Conservation (phyloP, 108 stramenopile species). For the Hondaea fermentalgiana region DNA sequence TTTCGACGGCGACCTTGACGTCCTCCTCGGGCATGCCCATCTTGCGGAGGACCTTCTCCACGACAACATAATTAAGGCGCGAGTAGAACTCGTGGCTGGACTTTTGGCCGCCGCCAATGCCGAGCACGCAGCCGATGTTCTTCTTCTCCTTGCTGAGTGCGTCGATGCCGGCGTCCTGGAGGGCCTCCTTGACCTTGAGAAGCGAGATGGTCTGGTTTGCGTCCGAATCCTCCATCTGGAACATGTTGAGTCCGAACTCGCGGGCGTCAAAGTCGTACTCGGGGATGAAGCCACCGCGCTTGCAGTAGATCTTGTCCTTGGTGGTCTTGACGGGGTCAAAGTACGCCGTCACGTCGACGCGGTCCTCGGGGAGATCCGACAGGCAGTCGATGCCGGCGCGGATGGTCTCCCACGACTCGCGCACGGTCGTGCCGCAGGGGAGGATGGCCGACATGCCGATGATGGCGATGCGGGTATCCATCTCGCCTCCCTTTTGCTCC, state of each 20-base stretch:
- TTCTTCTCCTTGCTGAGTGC: neutral
- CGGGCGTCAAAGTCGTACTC: constrained; percentile 4
- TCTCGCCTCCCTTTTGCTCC: neutral
- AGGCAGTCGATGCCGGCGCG: neutral
- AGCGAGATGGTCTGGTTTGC: neutral
- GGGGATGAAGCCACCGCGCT: neutral
- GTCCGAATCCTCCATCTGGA: neutral
- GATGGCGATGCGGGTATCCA: neutral
- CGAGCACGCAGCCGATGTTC: neutral
- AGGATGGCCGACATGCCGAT: constrained; percentile 4
- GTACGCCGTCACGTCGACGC: neutral
- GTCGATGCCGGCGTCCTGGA: neutral
- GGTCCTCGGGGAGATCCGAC: neutral
- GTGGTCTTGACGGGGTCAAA: neutral
- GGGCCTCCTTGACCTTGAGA: constrained; percentile 3
- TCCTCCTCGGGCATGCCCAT: constrained; percentile 4
- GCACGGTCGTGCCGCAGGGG: neutral
- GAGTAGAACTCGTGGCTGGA: constrained; percentile 3
- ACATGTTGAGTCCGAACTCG: neutral
- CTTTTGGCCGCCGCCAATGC: neutral
- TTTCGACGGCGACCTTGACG: neutral
- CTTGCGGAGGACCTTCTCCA: neutral
- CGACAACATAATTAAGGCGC: neutral
- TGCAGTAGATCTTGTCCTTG: constrained; percentile 6
- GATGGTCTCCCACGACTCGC: neutral